Evolutionary conservation across 148 eudicot species (phyloP).

Genomic region (Talinum fruticosum): DNA sequence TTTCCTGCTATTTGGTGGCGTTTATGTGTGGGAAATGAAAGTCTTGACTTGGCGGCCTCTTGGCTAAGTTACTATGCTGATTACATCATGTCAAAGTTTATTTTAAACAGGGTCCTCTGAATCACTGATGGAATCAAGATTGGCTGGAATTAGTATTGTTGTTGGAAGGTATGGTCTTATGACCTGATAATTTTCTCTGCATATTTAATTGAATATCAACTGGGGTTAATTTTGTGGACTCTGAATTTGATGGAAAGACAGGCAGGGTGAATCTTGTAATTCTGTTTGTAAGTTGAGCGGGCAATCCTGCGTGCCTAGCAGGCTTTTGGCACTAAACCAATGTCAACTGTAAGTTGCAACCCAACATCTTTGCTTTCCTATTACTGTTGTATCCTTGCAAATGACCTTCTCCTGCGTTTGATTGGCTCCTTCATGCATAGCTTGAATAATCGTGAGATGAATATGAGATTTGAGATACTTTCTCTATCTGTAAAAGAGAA

Average conservation of each 20-base stretch:
- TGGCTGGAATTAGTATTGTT: constrained; percentile 68
- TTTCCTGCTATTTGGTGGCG: background rate
- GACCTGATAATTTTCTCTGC: background rate
- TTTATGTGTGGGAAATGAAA: background rate
- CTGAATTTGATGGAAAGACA: constrained; percentile 28
- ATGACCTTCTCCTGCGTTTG: background rate
- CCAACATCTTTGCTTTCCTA: background rate
- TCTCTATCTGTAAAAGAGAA: no score
- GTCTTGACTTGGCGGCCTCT: background rate
- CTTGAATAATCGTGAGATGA: no score
- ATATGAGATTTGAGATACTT: no score
- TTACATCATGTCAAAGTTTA: background rate
- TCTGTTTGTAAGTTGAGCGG: constrained; percentile 74
- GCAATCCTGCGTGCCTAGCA: constrained; percentile 80
- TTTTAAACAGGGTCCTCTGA: constrained; percentile 51
- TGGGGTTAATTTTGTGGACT: constrained; percentile 13
- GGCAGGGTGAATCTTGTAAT: constrained; percentile 96
- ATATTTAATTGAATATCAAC: background rate
- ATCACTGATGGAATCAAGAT: constrained; percentile 49
- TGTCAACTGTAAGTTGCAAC: constrained; percentile 73
- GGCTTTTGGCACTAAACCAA: constrained; percentile 67
- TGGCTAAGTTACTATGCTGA: background rate
- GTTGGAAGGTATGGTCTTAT: constrained; percentile 63
- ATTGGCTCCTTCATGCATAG: background rate
- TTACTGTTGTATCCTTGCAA: constrained; percentile 8